Evolutionary conservation across 441 rosid species (phyloP).

Genomic region (Raphanus hybrid): DNA sequence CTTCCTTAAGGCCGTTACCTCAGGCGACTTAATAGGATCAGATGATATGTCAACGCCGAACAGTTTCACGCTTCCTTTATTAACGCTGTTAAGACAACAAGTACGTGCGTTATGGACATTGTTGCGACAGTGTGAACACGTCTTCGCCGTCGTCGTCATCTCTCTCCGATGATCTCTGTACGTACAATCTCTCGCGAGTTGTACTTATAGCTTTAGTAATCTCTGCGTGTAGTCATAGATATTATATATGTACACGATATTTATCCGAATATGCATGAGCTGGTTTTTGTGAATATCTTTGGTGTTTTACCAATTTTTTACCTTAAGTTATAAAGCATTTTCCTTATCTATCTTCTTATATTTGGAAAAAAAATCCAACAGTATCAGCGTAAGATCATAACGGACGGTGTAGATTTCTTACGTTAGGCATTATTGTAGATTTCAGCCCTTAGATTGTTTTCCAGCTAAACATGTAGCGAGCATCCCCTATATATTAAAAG

Average conservation of each 20-base stretch:
- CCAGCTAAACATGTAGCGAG: too few relatives aligned
- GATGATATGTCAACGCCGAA: constrained; percentile 1
- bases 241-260: neutral
- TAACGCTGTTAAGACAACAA: neutral
- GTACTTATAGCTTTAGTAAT: neutral
- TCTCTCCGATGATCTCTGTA: neutral
- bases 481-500: too few relatives aligned
- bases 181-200: neutral
- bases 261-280: neutral
- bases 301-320: neutral
- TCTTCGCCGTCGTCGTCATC: neutral
- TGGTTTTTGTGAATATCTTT: neutral
- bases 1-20: constrained; percentile 5
- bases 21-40: neutral
- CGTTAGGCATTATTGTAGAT: too few relatives aligned
- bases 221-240: neutral
- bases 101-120: neutral
- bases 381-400: neutral
- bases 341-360: neutral
- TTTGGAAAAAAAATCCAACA: neutral
- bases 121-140: neutral
- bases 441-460: too few relatives aligned
- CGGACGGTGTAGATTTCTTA: neutral
- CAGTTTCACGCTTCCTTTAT: neutral
- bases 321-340: neutral